These are phyloP conservation scores for Pythium grandisporangium DNA, from an alignment of 352 stramenopile species.

Conservation along the genomic window DNA sequence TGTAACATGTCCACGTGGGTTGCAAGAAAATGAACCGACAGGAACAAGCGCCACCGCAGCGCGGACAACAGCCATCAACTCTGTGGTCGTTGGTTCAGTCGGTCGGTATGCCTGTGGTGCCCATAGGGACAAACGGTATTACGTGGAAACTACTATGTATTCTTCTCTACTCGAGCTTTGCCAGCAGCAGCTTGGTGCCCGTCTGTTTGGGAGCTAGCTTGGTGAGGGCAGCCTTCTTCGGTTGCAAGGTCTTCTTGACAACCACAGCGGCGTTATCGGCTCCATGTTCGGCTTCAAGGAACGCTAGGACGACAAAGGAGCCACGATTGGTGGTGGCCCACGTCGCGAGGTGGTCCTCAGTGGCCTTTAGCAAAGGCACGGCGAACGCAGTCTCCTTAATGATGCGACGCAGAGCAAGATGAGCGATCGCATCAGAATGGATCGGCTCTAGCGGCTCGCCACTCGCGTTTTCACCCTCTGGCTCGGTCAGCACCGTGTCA, in stretches of 20 bases:
- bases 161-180: conserved; percentile 65
- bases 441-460: conserved; percentile 37
- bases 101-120: too few relatives aligned
- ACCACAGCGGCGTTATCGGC: conserved; percentile 33
- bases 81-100: too few relatives aligned
- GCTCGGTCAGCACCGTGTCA: conserved; percentile 28
- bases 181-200: conserved; percentile 77
- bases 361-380: conserved; percentile 38
- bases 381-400: conserved; percentile 67
- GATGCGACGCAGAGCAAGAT: conserved; percentile 61
- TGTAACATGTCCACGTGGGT: too few relatives aligned
- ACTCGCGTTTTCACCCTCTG: conserved; percentile 13
- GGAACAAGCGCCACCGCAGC: too few relatives aligned
- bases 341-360: conserved; percentile 24
- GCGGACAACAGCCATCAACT: too few relatives aligned
- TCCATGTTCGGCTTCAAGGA: conserved; percentile 60
- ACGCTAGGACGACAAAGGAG: conserved; percentile 76
- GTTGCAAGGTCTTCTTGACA: conserved; percentile 55
- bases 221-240: conserved; percentile 39
- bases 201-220: conserved; percentile 51
- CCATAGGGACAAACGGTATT: too few relatives aligned
- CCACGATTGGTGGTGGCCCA: conserved; percentile 72
- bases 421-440: conserved; percentile 61
- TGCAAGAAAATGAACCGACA: too few relatives aligned
- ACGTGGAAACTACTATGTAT: too few relatives aligned